Percentiles rank a stretch among this genome's conserved stretches.
These are phyloP conservation scores for Meyerozyma smithsonii DNA, from an alignment of 1,139 yeast genomes.

Conservation along the genomic window DNA sequence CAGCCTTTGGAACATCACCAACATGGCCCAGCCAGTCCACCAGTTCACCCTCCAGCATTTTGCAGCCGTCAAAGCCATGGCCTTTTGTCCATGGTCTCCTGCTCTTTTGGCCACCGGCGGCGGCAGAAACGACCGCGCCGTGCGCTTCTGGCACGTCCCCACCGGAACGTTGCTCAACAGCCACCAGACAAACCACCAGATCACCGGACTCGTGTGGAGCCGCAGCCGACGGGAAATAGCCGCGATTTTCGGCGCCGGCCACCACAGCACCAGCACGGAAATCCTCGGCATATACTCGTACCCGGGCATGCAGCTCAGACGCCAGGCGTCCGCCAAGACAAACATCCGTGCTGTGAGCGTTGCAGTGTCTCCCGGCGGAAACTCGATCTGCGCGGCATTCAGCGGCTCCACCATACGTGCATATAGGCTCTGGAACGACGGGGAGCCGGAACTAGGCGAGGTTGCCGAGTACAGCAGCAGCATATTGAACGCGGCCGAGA, in stretches of 20 bases:
- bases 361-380: conserved; percentile 57
- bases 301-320: conserved; percentile 52
- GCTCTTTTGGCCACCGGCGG: conserved; percentile 42
- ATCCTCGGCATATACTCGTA: conserved; percentile 57
- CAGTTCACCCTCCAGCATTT: conserved; percentile 40
- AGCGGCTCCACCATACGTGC: conserved; percentile 75
- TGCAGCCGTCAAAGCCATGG: conserved; percentile 42
- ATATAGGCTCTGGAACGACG: conserved; percentile 60
- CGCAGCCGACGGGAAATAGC: conserved; percentile 54
- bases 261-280: conserved; percentile 38
- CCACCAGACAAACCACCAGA: conserved; percentile 60
- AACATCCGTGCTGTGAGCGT: conserved; percentile 63
- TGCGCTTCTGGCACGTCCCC: conserved; percentile 78
- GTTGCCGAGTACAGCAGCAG: neutral
- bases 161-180: conserved; percentile 66
- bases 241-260: conserved; percentile 80
- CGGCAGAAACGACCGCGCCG: conserved; percentile 39
- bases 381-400: conserved; percentile 64
- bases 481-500: neutral
- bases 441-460: neutral
- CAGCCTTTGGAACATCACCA: conserved; percentile 57
- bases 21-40: conserved; percentile 36
- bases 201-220: conserved; percentile 81
- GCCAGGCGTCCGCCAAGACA: conserved; percentile 48
- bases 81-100: conserved; percentile 43